Conservation (phyloP, 2,329 filamentous ascomycete species). For the Biscogniauxia sp. region DNA sequence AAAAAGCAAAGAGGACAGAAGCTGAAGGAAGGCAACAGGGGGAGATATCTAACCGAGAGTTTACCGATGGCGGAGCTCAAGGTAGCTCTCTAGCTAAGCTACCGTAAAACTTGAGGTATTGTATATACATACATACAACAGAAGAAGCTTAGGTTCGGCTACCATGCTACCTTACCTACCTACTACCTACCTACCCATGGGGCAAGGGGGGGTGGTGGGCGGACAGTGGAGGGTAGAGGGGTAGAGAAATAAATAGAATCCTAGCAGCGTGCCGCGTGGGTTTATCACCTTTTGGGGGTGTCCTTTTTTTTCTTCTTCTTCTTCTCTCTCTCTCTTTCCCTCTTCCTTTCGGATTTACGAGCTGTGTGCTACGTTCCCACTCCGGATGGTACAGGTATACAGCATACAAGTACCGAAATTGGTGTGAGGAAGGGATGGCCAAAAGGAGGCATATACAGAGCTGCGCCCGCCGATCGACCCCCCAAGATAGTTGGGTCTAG, state of each 20-base stretch:
- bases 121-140: neutral
- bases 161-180: neutral
- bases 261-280: neutral
- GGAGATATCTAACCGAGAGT: neutral
- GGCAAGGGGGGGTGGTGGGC: neutral
- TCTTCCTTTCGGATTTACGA: neutral
- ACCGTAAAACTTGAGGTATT: neutral
- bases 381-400: neutral
- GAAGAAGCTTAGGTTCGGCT: neutral
- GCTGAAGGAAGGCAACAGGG: neutral
- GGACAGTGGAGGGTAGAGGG: neutral
- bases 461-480: neutral
- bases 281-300: neutral
- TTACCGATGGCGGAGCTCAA: neutral
- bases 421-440: neutral
- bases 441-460: neutral
- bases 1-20: neutral
- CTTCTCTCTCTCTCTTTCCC: neutral
- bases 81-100: neutral
- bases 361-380: neutral
- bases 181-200: neutral
- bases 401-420: neutral
- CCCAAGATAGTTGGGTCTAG: neutral
- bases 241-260: neutral
- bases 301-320: no score